These are phyloP conservation scores for Anthostomella pinea DNA, from an alignment of 2,329 filamentous ascomycete species.

Conservation along the genomic window DNA sequence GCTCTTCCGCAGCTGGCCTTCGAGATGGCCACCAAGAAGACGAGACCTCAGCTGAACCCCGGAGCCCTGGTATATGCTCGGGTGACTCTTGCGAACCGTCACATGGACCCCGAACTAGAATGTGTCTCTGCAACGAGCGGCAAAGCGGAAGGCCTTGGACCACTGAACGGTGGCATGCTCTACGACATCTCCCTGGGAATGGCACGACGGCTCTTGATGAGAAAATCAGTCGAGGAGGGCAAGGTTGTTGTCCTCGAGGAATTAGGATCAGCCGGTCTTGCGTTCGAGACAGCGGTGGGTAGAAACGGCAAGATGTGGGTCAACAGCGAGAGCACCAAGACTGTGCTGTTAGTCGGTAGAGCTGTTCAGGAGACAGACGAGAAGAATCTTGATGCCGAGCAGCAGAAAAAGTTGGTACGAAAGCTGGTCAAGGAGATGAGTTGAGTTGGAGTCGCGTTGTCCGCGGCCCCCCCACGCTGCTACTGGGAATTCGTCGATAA, in stretches of 20 bases:
- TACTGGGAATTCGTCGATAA: neutral
- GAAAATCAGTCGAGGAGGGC: conserved; percentile 58
- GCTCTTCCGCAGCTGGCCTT: conserved; percentile 87
- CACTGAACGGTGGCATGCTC: conserved; percentile 80
- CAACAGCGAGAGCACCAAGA: conserved; percentile 70
- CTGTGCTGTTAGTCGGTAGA: conserved; percentile 71
- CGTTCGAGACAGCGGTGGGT: conserved; percentile 91
- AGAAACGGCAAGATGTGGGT: conserved; percentile 94
- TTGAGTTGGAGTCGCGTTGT: conserved; percentile 30
- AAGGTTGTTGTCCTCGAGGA: conserved; percentile 75
- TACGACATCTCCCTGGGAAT: conserved; percentile 78
- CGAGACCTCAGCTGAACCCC: conserved; percentile 69
- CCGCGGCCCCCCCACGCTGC: conserved; percentile 6
- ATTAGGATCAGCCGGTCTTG: conserved; percentile 69
- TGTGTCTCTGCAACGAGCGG: conserved; percentile 85
- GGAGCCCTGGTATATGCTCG: conserved; percentile 88
- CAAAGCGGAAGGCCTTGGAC: conserved; percentile 83
- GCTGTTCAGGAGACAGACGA: conserved; percentile 78
- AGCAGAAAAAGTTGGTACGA: conserved; percentile 68
- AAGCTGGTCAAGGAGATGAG: conserved; percentile 60
- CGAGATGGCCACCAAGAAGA: conserved; percentile 89
- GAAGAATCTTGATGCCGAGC: conserved; percentile 57
- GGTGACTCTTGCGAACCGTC: conserved; percentile 71
- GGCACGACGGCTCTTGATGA: conserved; percentile 73
- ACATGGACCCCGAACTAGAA: conserved; percentile 86